Evolutionary conservation across 768 basidiomycete genomes (phyloP).

Genomic region (Mycena haematopus): DNA sequence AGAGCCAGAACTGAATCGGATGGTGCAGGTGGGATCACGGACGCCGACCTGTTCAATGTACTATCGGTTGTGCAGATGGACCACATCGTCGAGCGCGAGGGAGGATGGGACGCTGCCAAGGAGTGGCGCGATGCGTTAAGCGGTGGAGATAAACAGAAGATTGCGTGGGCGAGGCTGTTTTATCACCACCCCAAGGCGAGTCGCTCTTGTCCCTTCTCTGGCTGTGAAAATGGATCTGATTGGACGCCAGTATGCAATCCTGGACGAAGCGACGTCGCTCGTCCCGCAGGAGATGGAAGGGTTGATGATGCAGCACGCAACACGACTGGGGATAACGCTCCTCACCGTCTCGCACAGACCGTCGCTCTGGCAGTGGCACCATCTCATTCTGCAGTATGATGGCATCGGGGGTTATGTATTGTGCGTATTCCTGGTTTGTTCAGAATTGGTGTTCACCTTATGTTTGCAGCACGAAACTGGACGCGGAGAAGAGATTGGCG

Average conservation of each 20-base stretch:
- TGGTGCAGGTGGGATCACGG: slow-evolving; percentile 68
- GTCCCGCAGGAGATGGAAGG: slow-evolving; percentile 94
- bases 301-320: slow-evolving; percentile 93
- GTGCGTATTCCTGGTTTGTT: slow-evolving; percentile 52
- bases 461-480: slow-evolving; percentile 80
- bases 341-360: slow-evolving; percentile 96
- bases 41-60: slow-evolving; percentile 74
- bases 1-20: background rate
- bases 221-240: background rate
- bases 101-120: slow-evolving; percentile 90
- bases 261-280: slow-evolving; percentile 95
- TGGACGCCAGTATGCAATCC: slow-evolving; percentile 79
- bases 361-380: slow-evolving; percentile 92
- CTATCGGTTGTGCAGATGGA: slow-evolving; percentile 85
- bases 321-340: slow-evolving; percentile 85
- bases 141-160: slow-evolving; percentile 96
- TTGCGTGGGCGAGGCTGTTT: slow-evolving; percentile 96
- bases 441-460: slow-evolving; percentile 7
- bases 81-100: slow-evolving; percentile 87
- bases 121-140: slow-evolving; percentile 95
- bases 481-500: slow-evolving; percentile 88
- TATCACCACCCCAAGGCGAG: slow-evolving; percentile 90
- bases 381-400: slow-evolving; percentile 88
- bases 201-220: slow-evolving; percentile 12
- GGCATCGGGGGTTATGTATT: slow-evolving; percentile 96